Base-by-base conservation (phyloP, 2,329 filamentous ascomycete species). In the Clonostachys byssicola region DNA sequence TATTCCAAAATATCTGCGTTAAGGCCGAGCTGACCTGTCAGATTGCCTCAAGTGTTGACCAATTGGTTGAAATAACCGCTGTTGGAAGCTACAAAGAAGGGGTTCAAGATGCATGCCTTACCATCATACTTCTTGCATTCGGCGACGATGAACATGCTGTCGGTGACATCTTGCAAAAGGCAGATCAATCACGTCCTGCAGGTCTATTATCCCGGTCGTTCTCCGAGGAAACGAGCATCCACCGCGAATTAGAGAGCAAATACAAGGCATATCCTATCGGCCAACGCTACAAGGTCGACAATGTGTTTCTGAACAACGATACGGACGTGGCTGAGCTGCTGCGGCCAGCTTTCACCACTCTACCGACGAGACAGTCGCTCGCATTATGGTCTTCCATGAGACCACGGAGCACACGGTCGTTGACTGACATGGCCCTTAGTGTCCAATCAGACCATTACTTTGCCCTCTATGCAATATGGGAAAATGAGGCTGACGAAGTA, bases 371-470 rank as follows among this genome's bases (percentile, higher is more conserved):
- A 18, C 71, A 75, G 54, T 62, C 69, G 2, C 74, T 72, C 43
- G 60, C 72, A 2, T 58, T 80, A 12, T 81, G 74, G 67, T 77
- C 68, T 53, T 56, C 69, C 10, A 79, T 80, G 75, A 64, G 62
- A 33, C 77, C 77, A 1, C 67, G 66, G 30, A 75, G 70, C 5
- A 42, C 51, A 20, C 45, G 53, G 39, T 41, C 50, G 33, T 58
- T 72, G 35, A 64, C 67, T 1, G 72, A 75, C 48, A 81, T 81
- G 77, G 77, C 77, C 5, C 60, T 79, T 13, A 74, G 68, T 30
- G 70, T 80, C 70, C 75, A 79, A 47, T 69, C 67, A 0, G 77
- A 81, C 52, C 76, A 81, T 56, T 81, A 81, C 57, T 73, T 81
- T 54, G 74, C 77, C 2, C 46, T 76, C 4, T 81, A 80, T 52